phyloP scores from a whole-genome alignment of 2,329 filamentous ascomycete species.

The Rhynchosporium agropyri region DNA sequence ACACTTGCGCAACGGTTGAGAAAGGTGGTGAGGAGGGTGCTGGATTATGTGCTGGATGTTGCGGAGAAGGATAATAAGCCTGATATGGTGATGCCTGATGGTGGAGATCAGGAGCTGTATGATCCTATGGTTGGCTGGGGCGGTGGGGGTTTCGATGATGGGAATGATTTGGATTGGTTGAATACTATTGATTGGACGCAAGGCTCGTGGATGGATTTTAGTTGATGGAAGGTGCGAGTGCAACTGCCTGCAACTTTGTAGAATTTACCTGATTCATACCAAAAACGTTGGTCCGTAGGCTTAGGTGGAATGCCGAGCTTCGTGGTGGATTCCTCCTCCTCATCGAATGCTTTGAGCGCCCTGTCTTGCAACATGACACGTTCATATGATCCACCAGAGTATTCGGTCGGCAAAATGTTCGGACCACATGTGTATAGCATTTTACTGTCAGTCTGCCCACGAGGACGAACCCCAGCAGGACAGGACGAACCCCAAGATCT shows the following conservation, averaged over 20 bases:
- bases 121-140: constrained; percentile 29
- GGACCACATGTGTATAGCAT: no score
- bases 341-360: no score
- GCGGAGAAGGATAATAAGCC: constrained; percentile 15
- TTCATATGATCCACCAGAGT: neutral
- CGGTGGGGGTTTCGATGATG: constrained; percentile 22
- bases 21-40: constrained; percentile 34
- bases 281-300: no score
- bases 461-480: neutral
- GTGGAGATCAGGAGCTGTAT: constrained; percentile 16
- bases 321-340: no score
- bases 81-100: neutral
- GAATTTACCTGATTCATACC: no score
- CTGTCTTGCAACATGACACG: neutral
- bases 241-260: no score
- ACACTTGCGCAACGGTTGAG: constrained; percentile 33
- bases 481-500: neutral
- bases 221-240: neutral
- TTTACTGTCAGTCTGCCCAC: neutral
- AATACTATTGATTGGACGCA: constrained; percentile 41
- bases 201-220: constrained; percentile 33
- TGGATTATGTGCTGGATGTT: constrained; percentile 37
- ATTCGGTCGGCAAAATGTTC: neutral
- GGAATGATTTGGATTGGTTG: constrained; percentile 37
- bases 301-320: no score